Evolutionary conservation across 176 grass and related monocot genomes (phyloP).

Genomic region (Lolium multiflorum): DNA sequence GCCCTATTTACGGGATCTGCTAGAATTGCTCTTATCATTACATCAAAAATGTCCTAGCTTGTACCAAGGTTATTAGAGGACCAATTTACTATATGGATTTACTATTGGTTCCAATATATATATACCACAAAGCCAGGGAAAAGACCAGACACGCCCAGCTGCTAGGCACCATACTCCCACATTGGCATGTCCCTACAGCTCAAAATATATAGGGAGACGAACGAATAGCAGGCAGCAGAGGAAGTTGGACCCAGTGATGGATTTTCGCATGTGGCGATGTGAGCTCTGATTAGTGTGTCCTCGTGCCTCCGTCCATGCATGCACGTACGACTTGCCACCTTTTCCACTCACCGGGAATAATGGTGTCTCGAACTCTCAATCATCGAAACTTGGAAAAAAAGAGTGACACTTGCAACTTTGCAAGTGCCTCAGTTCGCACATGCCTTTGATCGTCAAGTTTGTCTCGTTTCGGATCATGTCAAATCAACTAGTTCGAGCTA

Average conservation of each 20-base stretch:
- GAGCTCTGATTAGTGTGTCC: slow-evolving; percentile 13
- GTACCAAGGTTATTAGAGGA: too few relatives aligned
- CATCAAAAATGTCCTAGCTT: too few relatives aligned
- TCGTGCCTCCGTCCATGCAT: not conserved
- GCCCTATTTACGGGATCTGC: too few relatives aligned
- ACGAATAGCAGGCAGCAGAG: not conserved
- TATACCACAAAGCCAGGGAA: not conserved
- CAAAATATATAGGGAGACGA: not conserved
- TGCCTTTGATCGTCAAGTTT: slow-evolving; percentile 6
- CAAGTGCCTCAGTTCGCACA: not conserved
- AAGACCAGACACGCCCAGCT: not conserved
- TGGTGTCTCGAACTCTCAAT: slow-evolving; percentile 27
- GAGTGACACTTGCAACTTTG: not conserved
- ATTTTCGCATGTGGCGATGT: slow-evolving; percentile 14
- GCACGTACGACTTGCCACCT: slow-evolving; percentile 4
- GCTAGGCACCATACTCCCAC: not conserved
- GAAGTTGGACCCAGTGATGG: not conserved
- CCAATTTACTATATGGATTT: not conserved
- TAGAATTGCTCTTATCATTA: too few relatives aligned
- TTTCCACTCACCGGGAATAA: not conserved
- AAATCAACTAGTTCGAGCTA: not conserved
- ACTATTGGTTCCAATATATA: not conserved
- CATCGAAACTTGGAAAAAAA: not conserved
- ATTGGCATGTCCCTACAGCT: slow-evolving; percentile 26
- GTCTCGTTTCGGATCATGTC: not conserved